These are phyloP conservation scores for Rhypophila decipiens DNA, from an alignment of 495 filamentous ascomycete species.

Conservation along the genomic window DNA sequence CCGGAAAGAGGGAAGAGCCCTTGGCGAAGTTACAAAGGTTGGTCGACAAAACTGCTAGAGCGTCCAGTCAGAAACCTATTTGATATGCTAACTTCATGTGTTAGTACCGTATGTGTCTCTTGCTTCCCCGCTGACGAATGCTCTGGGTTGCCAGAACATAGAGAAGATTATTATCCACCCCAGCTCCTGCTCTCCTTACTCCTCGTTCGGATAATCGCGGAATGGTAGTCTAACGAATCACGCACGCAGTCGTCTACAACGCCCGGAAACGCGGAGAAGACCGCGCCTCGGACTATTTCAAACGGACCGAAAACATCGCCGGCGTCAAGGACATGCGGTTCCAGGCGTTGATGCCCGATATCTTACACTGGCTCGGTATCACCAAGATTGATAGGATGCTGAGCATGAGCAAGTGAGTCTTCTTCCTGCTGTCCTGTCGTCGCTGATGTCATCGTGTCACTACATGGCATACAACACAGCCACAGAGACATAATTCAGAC, in stretches of 20 bases:
- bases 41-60: conserved; percentile 1
- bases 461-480: too few species aligned
- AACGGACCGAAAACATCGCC: conserved; percentile 92
- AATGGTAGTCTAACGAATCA: too few species aligned
- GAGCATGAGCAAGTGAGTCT: conserved; percentile 87
- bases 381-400: conserved; percentile 98
- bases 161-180: too few species aligned
- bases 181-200: too few species aligned
- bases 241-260: conserved; percentile 74
- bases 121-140: too few species aligned
- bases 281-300: conserved; percentile 94
- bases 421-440: neutral
- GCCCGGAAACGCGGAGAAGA: conserved; percentile 80
- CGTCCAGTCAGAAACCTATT: too few species aligned
- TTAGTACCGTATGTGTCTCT: conserved; percentile 40
- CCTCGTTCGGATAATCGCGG: too few species aligned
- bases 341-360: conserved; percentile 98
- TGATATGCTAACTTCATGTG: conserved; percentile 22
- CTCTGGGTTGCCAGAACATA: too few species aligned
- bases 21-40: conserved; percentile 96
- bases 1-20: conserved; percentile 90
- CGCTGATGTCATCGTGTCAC: neutral
- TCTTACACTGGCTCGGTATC: conserved; percentile 97
- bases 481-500: too few species aligned
- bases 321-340: conserved; percentile 98